Evolutionary conservation across 192 early-diverging fungal genomes (phyloP), one percentile per base, ranked within the genome.

Genomic region (Gamsiella multidivaricata): DNA sequence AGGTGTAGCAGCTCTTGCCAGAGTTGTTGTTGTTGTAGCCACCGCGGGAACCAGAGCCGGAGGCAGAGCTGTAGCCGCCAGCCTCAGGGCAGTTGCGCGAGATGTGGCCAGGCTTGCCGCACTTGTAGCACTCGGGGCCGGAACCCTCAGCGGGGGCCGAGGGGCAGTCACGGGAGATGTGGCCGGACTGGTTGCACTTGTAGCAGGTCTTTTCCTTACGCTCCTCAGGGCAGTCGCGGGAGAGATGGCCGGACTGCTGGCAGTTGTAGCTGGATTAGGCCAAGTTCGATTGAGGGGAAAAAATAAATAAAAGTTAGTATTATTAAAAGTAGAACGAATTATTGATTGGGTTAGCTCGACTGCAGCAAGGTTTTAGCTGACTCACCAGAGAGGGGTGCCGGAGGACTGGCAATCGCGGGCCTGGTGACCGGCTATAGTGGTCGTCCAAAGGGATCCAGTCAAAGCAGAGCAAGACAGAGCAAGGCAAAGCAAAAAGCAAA

Each of bases 141-240:
- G 63, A n/a, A 36, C 50, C 52, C 32, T 64, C 69, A 57, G 59
- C 46, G 51, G 69, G 52, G 70, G 69, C 72, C 9, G 79, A 68
- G 55, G 84, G 81, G 81, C 85, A 87, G 51, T 87, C 85, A 11
- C 83, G 81, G 61, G 85, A 84, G 56, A 86, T 62, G 72, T 87
- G 85, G 55, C 85, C 85, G 51, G 60, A 52, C 65, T 83, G 69
- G 79, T 87, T 84, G 79, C 85, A 87, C 80, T 84, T 87, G 81
- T 84, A 87, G 80, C 85, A 87, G 34, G 70, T 42, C 81, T 83
- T 87, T 71, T 87, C 85, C 72, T 81, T 82, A 39, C 81, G 83
- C 58, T 83, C 81, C 37, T 66, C 81, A 49, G 81, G 56, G 70
- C 83, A 80, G 66, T 70, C 60, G 31, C 72, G 72, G 45, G 72